Evolutionary conservation across 2,329 filamentous ascomycete genomes (phyloP), one percentile per base, ranked within the genome.

Genomic region (Lizonia empirigonia): DNA sequence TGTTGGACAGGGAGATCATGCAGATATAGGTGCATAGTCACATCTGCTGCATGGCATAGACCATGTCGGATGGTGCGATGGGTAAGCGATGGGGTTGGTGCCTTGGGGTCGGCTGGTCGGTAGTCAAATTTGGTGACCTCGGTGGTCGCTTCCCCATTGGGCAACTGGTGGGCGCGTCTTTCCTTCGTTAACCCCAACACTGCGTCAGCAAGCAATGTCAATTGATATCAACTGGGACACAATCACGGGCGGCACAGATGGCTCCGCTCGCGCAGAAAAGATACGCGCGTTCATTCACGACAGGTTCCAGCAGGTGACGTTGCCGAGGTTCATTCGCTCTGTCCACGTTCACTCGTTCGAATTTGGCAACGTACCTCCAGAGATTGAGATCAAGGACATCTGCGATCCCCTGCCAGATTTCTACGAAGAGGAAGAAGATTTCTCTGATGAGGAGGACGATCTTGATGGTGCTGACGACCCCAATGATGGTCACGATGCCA

Each of bases 191-290:
- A 67, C 57, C 64, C 59, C 44, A 52, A 62, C 62, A 44, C 53
- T 55, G 59, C 56, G 57, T 55, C 52, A 47, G 53, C 50, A 65
- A n/a, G 56, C 63, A 46, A 99, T 99, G 94, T 97, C 94, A 63
- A 93, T 99, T 78, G 92, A 97, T 70, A 88, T 99, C 72, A 91
- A 96, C 76, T 99, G 94, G 94, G 88, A 94, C 68, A 89, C 88
- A 56, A 84, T 97, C 69, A 97, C 93, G 18, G 87, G 86, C 56
- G 94, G 94, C 22, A 85, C 91, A 39, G 93, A 97, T 74, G 93
- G 94, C 48, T 82, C 86, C 59, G 89, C 85, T 45, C 85, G 97
- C 55, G 91, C 93, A 39, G 88, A 91, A 70, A 84, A 83, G 57
- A 96, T 99, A 74, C 89, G 93, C 60, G 86, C 87, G 66, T 99